These are phyloP conservation scores for Ascoidea asiatica DNA, from an alignment of 805 yeast genomes.

Conservation along the genomic window DNA sequence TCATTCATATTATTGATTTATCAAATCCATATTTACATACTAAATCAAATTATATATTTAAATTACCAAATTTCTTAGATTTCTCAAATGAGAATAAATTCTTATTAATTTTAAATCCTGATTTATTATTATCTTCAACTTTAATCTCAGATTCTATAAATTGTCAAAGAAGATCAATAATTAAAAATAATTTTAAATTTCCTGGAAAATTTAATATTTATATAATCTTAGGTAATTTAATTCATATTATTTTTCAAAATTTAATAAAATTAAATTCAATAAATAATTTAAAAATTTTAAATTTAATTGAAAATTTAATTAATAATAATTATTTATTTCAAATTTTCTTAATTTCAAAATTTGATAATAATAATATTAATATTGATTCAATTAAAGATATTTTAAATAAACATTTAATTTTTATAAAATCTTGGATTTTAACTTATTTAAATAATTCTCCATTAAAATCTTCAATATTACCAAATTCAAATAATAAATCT, in stretches of 20 bases:
- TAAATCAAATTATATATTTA: conserved; percentile 11
- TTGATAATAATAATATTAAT: too few relatives aligned
- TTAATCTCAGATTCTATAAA: conserved; percentile 60
- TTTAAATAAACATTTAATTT: conserved; percentile 33
- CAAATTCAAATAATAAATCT: conserved; percentile 1
- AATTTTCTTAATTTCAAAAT: conserved; percentile 44
- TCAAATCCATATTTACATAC: conserved; percentile 9
- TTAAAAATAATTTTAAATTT: conserved; percentile 39
- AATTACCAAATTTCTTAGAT: conserved; percentile 11
- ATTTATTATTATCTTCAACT: conserved; percentile 69
- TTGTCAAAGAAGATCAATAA: conserved; percentile 61
- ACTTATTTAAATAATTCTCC: conserved; percentile 26
- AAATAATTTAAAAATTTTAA: conserved; percentile 16
- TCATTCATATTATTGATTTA: conserved; percentile 46
- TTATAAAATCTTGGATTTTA: conserved; percentile 40
- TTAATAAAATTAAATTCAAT: conserved; percentile 24
- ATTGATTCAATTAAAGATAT: conserved; percentile 27
- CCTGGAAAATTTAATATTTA: conserved; percentile 57
- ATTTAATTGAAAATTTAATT: conserved; percentile 24
- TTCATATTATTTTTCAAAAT: conserved; percentile 59
- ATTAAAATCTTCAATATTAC: conserved; percentile 9
- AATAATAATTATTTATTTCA: conserved; percentile 28
- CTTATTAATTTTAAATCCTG: conserved; percentile 76
- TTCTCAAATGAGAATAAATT: conserved; percentile 44
- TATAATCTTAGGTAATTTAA: conserved; percentile 66